Percentiles rank a stretch among this genome's conserved stretches.
phyloP scores from a whole-genome alignment of 106 monocot species.

The Ottelia alismoides region DNA sequence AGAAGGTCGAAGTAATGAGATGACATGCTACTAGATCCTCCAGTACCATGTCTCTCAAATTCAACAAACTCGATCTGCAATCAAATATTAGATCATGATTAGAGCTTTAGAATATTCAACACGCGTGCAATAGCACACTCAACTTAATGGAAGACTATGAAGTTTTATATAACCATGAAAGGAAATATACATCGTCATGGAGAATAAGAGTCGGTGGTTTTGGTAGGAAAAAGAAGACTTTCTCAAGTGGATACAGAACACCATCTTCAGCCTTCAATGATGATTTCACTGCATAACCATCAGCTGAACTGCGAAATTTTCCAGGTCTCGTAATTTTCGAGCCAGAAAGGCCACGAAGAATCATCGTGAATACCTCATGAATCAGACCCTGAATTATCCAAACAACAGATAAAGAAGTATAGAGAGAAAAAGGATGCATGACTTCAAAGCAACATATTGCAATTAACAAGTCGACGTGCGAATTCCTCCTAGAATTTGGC shows the following conservation, averaged over 20 bases:
- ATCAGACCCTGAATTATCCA: conserved; percentile 98
- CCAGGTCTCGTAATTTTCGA: conserved; percentile 93
- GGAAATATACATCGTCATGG: conserved; percentile 75
- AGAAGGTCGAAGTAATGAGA: conserved; percentile 99
- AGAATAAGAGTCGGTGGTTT: conserved; percentile 98
- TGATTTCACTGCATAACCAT: conserved; percentile 99
- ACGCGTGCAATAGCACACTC: too few relatives aligned
- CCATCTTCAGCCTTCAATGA: conserved; percentile 99
- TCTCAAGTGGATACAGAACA: conserved; percentile 91
- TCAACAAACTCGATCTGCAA: conserved; percentile 85
- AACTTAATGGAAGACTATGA: too few relatives aligned
- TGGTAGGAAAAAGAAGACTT: conserved; percentile 96
- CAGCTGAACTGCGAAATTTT: conserved; percentile 81
- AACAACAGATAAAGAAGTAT: too few relatives aligned
- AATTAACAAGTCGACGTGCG: too few relatives aligned
- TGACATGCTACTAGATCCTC: conserved; percentile 89
- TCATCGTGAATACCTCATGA: conserved; percentile 82
- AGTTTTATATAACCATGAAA: too few relatives aligned
- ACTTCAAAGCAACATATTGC: too few relatives aligned
- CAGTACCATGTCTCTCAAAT: conserved; percentile 97
- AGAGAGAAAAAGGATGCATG: too few relatives aligned
- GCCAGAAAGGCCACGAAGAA: conserved; percentile 82
- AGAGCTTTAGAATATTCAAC: too few relatives aligned
- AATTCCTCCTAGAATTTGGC: too few relatives aligned
- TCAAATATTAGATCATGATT: too few relatives aligned